These are phyloP conservation scores for Mollisia scopiformis DNA, from an alignment of 2,329 filamentous ascomycete genomes.

Conservation along the genomic window DNA sequence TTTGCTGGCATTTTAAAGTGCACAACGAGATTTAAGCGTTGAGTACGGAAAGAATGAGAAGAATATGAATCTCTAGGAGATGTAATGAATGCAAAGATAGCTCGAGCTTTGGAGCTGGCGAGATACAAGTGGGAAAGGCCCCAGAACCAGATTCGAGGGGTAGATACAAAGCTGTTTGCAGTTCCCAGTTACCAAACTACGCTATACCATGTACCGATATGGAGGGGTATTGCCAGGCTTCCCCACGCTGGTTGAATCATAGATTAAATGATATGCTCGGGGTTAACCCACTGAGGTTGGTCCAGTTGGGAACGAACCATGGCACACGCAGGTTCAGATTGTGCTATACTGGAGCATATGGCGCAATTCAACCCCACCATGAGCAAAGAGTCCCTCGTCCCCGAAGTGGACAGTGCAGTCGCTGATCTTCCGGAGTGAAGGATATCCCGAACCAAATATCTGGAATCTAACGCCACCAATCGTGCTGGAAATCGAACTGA, in stretches of 20 bases:
- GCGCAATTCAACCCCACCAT: slow-evolving; percentile 18
- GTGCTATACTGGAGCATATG: slow-evolving; percentile 3
- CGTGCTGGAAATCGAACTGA: too few relatives aligned
- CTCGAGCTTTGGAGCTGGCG: too few relatives aligned
- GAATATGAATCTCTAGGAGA: not conserved
- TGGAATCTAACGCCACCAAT: not conserved
- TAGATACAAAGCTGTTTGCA: too few relatives aligned
- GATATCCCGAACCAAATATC: not conserved
- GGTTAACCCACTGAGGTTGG: not conserved
- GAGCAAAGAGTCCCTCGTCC: slow-evolving; percentile 3
- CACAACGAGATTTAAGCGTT: not conserved
- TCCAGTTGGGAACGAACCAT: too few relatives aligned
- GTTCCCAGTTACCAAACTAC: too few relatives aligned
- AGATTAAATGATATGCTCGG: not conserved
- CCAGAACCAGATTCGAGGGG: too few relatives aligned
- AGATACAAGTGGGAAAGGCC: too few relatives aligned
- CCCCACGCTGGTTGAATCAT: not conserved
- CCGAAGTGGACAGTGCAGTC: not conserved
- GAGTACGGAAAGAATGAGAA: not conserved
- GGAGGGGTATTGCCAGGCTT: not conserved
- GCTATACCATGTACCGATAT: not conserved
- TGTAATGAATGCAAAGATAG: not conserved
- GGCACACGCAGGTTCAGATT: not conserved
- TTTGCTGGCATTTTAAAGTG: slow-evolving; percentile 14
- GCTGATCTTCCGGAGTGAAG: not conserved